Evolutionary conservation across 75 land plant genomes (phyloP).

Genomic region (Larix kaempferi): DNA sequence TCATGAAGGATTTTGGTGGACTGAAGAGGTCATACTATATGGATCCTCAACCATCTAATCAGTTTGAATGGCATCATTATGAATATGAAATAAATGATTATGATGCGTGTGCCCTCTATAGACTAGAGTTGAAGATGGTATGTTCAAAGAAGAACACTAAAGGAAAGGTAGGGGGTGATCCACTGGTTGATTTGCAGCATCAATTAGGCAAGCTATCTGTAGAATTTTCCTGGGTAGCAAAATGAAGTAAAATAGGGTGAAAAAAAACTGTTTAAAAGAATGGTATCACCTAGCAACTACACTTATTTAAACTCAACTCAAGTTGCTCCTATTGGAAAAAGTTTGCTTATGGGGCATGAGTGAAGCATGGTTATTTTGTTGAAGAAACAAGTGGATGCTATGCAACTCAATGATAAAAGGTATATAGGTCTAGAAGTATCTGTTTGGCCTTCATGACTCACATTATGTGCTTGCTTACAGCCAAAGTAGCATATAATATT

Average conservation of each 20-base stretch:
- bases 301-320: background rate
- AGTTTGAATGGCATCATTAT: constrained; percentile 90
- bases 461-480: constrained; percentile 1
- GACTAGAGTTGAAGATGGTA: constrained; percentile 81
- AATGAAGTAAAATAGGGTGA: background rate
- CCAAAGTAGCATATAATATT: background rate
- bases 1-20: constrained; percentile 86
- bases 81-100: constrained; percentile 83
- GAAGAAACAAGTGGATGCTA: constrained; percentile 7
- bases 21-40: constrained; percentile 93
- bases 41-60: constrained; percentile 85
- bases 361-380: constrained; percentile 1
- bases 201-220: constrained; percentile 86
- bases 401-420: constrained; percentile 1
- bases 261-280: constrained; percentile 3
- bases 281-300: background rate
- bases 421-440: background rate
- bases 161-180: constrained; percentile 53
- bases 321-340: background rate
- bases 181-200: constrained; percentile 76
- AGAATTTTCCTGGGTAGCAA: background rate
- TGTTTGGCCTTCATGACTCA: background rate
- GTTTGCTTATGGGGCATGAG: background rate
- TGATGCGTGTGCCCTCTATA: constrained; percentile 79
- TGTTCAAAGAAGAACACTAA: constrained; percentile 65